Percentiles rank a stretch among this genome's conserved stretches.
phyloP scores from a whole-genome alignment of 2,329 filamentous ascomycete genomes.

The Fusarium xylarioides region DNA sequence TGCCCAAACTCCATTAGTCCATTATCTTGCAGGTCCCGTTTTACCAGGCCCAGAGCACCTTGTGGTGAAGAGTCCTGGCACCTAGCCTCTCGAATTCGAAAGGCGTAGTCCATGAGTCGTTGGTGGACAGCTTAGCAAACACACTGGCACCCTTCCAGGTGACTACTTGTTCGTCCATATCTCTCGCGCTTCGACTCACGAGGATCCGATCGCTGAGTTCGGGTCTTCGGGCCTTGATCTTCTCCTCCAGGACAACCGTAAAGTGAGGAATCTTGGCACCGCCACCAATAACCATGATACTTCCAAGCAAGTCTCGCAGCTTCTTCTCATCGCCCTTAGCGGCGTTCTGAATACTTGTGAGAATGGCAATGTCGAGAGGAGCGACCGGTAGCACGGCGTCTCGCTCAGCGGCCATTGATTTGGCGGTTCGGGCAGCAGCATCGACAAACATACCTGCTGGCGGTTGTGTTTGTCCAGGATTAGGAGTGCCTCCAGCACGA shows the following conservation, averaged over 20 bases:
- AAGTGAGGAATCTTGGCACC: constrained; percentile 84
- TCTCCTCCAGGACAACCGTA: constrained; percentile 83
- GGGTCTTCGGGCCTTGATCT: constrained; percentile 72
- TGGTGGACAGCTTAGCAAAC: constrained; percentile 89
- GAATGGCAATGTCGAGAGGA: constrained; percentile 87
- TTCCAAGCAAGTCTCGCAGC: constrained; percentile 86
- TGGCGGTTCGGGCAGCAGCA: constrained; percentile 58
- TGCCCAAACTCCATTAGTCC: constrained; percentile 36
- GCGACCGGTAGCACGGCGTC: constrained; percentile 85
- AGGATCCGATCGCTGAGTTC: constrained; percentile 69
- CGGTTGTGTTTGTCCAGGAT: constrained; percentile 50
- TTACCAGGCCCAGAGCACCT: constrained; percentile 72
- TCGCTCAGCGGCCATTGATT: constrained; percentile 70
- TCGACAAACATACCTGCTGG: constrained; percentile 61
- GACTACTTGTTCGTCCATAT: constrained; percentile 97
- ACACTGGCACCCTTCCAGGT: constrained; percentile 98
- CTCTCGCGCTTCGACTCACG: constrained; percentile 78
- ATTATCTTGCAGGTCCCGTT: constrained; percentile 6
- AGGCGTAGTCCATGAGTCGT: constrained; percentile 93
- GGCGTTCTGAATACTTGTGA: constrained; percentile 88
- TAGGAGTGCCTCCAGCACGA: constrained; percentile 59
- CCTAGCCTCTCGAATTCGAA: constrained; percentile 90
- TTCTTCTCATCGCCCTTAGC: constrained; percentile 92
- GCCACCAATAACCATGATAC: constrained; percentile 90
- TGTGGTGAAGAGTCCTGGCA: constrained; percentile 83